Evolutionary conservation across 192 early-diverging fungal species (phyloP), one percentile per base, ranked within the genome.

Genomic region (Pilaira anomala): DNA sequence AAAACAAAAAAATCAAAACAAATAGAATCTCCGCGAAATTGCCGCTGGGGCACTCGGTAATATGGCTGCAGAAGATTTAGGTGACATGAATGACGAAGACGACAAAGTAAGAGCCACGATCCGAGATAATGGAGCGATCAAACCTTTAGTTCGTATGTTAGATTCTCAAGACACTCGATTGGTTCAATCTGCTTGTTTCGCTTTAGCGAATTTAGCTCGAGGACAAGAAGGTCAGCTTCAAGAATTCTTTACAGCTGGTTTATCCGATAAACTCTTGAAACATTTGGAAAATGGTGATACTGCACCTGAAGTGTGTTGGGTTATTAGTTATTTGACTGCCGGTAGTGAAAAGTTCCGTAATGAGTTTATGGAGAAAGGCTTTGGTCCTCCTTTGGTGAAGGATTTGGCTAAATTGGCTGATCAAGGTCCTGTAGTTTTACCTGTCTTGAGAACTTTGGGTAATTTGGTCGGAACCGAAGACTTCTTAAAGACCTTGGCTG

Each of bases 1-100:
- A n/a, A n/a, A n/a, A n/a, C n/a, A 36, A 36, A 36, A 9, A 36
- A 5, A 36, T 9, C 33, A 2, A 46, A 6, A 41, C 36, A 36
- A 44, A 22, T 66, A 78, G 64, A 85, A 91, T 63, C 82, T 98
- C 26, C 78, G 81, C 24, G 93, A 98, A 64, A 90, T 94, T 68
- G 89, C 92, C 24, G 91, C 90, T 5, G 95, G 93, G 90, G 92
- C 94, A 3, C 71, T 98, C 3, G 96, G 96, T 6, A 97, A 98
- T 67, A 87, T 98, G 82, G 96, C 96, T 0, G 92, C 90, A 0
- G 70, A 72, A 48, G 70, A 65, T 46, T 54, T 66, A 19, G 70
- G 65, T 7, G 48, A 61, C n/a, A 62, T 66, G 65, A 48, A 45
- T 13, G 65, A 55, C 1, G 94, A 98, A 72, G 83, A 79, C 19